Percentiles rank a stretch among this genome's conserved stretches.
Evolutionary conservation across 75 land plant genomes (phyloP).

Genomic region (Pinus albicaulis): DNA sequence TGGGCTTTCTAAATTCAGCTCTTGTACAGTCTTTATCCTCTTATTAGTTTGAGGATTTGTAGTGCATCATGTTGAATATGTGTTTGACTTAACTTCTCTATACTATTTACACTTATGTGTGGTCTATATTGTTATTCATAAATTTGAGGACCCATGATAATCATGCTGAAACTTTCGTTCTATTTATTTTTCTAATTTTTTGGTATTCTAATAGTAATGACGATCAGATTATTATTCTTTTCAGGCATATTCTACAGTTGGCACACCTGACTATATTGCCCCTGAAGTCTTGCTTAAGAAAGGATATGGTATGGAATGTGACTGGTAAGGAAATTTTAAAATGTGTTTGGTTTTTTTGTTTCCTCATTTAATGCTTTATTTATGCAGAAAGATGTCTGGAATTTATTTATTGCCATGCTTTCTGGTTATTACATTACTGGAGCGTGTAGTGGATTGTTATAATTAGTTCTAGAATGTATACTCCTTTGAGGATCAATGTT

Average conservation of each 20-base stretch:
- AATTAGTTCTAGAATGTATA: neutral
- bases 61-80: neutral
- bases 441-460: neutral
- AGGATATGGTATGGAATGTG: constrained; percentile 94
- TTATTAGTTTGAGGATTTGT: neutral
- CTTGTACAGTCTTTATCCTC: neutral
- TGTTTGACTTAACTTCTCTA: neutral
- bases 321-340: constrained; percentile 46
- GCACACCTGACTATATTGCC: constrained; percentile 95
- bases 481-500: neutral
- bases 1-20: neutral
- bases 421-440: too few relatives aligned
- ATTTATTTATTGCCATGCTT: too few relatives aligned
- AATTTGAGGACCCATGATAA: neutral
- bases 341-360: neutral
- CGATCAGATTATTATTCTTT: constrained; percentile 6
- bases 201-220: neutral
- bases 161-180: neutral
- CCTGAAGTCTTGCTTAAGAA: constrained; percentile 90
- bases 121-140: neutral
- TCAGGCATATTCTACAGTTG: constrained; percentile 90
- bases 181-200: neutral
- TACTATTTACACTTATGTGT: constrained; percentile 1
- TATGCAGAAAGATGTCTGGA: too few relatives aligned
- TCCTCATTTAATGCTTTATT: neutral